phyloP scores from a whole-genome alignment of 1,139 yeast species.

The Blastobotrys malaysiensis region DNA sequence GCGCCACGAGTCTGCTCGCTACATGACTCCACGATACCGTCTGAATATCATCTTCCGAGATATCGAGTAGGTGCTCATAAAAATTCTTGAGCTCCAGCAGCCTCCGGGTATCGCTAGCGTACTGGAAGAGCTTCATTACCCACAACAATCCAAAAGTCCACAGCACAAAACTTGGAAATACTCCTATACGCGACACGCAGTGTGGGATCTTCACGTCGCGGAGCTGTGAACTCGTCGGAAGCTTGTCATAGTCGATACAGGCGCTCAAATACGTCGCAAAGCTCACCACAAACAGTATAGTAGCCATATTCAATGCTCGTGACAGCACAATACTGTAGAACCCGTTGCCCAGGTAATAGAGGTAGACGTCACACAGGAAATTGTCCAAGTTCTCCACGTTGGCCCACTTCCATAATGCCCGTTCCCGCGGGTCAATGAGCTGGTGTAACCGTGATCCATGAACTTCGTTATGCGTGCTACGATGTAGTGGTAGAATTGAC shows the following conservation, averaged over 20 bases:
- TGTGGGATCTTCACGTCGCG: conserved; percentile 52
- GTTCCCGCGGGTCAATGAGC: conserved; percentile 48
- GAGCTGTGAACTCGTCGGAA: conserved; percentile 37
- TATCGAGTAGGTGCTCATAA: conserved; percentile 59
- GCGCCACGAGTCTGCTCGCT: conserved; percentile 66
- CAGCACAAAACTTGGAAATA: conserved; percentile 49
- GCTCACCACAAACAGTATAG: conserved; percentile 69
- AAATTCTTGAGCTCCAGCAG: conserved; percentile 60
- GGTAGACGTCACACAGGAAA: conserved; percentile 75
- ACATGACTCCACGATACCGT: conserved; percentile 91
- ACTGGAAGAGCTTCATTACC: conserved; percentile 56
- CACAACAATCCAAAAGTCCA: conserved; percentile 56
- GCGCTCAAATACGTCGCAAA: conserved; percentile 76
- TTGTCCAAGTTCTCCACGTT: conserved; percentile 86
- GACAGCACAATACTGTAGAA: conserved; percentile 65
- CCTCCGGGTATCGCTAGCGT: conserved; percentile 43
- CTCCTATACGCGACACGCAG: conserved; percentile 51
- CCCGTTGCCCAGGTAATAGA: conserved; percentile 83
- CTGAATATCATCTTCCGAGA: conserved; percentile 76
- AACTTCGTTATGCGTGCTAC: not conserved
- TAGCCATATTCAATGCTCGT: conserved; percentile 57
- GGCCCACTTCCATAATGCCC: conserved; percentile 95
- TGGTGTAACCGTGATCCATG: not conserved
- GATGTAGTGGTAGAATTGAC: not conserved
- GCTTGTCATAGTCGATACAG: conserved; percentile 66